Evolutionary conservation across 2,329 filamentous ascomycete species (phyloP).

Genomic region (Emmonsia crescens): DNA sequence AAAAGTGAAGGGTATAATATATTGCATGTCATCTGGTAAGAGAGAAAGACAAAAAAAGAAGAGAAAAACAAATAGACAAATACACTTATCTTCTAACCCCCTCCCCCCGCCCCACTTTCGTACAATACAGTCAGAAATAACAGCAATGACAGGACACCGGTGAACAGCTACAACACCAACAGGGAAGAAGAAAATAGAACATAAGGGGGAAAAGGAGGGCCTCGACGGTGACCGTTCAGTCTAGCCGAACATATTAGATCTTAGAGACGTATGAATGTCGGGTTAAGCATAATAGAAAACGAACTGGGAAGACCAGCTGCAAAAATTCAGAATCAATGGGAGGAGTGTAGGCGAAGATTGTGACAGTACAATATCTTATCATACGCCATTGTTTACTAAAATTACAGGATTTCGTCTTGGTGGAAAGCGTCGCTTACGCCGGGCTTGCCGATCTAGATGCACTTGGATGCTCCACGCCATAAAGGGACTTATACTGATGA

Average conservation of each 20-base stretch:
- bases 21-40: neutral
- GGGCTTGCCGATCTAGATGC: neutral
- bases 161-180: neutral
- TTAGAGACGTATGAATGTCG: neutral
- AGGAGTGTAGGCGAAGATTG: neutral
- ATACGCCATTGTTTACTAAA: neutral
- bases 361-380: neutral
- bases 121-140: neutral
- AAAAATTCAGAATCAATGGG: neutral
- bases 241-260: neutral
- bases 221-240: neutral
- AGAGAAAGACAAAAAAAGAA: neutral
- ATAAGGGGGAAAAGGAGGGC: neutral
- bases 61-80: neutral
- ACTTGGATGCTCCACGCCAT: constrained; percentile 12
- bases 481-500: constrained; percentile 17
- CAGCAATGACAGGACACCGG: neutral
- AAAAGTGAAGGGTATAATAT: neutral
- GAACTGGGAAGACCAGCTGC: neutral
- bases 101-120: too few species aligned
- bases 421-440: neutral
- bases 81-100: neutral
- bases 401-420: neutral
- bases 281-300: neutral
- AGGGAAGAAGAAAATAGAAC: neutral